Evolutionary conservation across 495 filamentous ascomycete genomes (phyloP), one percentile per base, ranked within the genome.

Genomic region (Chlorociboria aeruginascens): DNA sequence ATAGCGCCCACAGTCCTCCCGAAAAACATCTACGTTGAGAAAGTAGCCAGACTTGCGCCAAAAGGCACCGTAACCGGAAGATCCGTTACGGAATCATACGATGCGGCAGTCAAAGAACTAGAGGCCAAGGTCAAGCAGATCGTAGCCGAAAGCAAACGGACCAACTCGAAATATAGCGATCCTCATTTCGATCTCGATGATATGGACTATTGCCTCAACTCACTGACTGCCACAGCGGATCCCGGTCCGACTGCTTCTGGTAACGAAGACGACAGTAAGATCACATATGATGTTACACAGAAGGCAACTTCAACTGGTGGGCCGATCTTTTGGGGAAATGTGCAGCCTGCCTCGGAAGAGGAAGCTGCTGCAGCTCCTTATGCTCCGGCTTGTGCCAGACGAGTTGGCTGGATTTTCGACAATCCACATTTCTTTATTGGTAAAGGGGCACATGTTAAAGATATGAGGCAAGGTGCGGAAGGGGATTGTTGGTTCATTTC

Each of bases 401-500:
- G 83, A 17, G 77, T 83, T 4, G 58, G 81, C 63, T 86, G 94
- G 54, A 85, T 96, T 45, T 95, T 95, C 59, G 86, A 92, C 20
- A 71, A 82, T 0, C 89, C 89, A 8, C 72, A 81, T 56, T 95
- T 95, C 62, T 93, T 74, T 56, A 74, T 88, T 53, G 84, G 90
- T 52, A 25, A 33, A 14, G 86, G 84, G 1, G 81, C 85, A 8
- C 81, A 77, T 13, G 85, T 88, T 11, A 86, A 80, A 45, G 85
- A 90, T 64, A 79, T 92, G 17, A 78, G 82, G 14, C 83, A 90
- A 58, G 82, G 82, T 1, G 71, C 77, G 33, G 81, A 83, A 50
- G 89, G 89, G 1, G 88, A 95, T 58, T 95, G 90, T 62, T 95
- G 89, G 89, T 73, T 95, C 45, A 76, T 95, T 68, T 82, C 88